Conservation (phyloP, 768 basidiomycete genomes). For the Guyanaporus albipodus region DNA sequence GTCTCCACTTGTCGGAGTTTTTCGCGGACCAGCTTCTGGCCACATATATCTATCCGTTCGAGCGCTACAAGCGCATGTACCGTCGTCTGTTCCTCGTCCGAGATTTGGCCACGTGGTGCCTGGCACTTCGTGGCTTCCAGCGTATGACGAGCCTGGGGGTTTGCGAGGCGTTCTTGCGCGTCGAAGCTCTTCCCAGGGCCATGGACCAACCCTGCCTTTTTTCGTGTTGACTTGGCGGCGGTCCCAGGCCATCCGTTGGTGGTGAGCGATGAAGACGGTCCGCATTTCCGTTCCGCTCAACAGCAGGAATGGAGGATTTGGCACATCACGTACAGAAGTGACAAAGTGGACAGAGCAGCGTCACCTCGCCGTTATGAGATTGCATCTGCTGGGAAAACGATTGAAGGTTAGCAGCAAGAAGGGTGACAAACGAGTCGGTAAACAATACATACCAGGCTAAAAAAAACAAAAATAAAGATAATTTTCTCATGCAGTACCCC, state of each 20-base stretch:
- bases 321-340: not conserved
- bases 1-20: no score
- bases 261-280: not conserved
- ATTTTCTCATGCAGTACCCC: not conserved
- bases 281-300: not conserved
- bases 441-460: not conserved
- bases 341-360: not conserved
- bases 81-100: no score
- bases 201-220: not conserved
- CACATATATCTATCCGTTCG: no score
- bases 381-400: slow-evolving; percentile 5
- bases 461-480: no score
- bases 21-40: no score
- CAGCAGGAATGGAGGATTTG: not conserved
- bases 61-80: no score
- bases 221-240: not conserved
- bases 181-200: not conserved
- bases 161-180: no score
- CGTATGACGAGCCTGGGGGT: no score
- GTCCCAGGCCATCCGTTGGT: not conserved
- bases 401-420: not conserved
- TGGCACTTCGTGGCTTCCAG: no score
- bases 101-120: no score
- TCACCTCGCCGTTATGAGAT: not conserved
- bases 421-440: not conserved